Evolutionary conservation across 2,329 filamentous ascomycete genomes (phyloP).

Genomic region (Neofusicoccum kwambonambiense): DNA sequence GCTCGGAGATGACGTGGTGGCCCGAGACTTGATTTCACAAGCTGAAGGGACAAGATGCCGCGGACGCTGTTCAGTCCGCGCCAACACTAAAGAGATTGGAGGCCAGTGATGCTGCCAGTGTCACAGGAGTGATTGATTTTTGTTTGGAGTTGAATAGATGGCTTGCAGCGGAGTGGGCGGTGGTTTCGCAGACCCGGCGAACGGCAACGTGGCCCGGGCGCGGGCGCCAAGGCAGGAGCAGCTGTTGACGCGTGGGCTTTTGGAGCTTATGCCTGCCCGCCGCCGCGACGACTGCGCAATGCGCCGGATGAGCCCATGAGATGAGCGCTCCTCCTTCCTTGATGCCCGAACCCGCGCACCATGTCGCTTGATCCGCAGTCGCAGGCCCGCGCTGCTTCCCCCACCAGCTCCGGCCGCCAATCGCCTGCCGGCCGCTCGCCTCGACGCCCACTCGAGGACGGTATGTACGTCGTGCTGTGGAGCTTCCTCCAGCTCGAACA

Average conservation of each 20-base stretch:
- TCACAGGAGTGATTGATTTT: background rate
- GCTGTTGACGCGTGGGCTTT: constrained; percentile 16
- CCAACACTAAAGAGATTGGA: too few relatives aligned
- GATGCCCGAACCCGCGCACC: constrained; percentile 10
- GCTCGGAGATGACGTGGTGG: background rate
- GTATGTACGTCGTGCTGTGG: constrained; percentile 51
- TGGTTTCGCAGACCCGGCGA: background rate
- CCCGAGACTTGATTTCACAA: background rate
- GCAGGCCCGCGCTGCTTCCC: constrained; percentile 51
- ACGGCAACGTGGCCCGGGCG: background rate
- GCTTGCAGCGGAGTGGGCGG: background rate
- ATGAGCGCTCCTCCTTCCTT: constrained; percentile 3
- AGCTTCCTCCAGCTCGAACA: constrained; percentile 10
- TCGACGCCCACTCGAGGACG: constrained; percentile 73
- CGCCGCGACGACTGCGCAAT: constrained; percentile 5
- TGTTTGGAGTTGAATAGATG: background rate
- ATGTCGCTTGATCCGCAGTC: constrained; percentile 38
- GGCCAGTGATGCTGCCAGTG: too few relatives aligned
- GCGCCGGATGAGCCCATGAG: background rate
- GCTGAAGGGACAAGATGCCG: too few relatives aligned
- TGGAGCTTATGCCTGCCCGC: constrained; percentile 7
- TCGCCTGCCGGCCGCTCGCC: constrained; percentile 74
- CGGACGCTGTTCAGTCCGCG: too few relatives aligned
- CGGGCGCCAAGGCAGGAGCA: background rate
- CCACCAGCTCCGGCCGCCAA: constrained; percentile 78